These are phyloP conservation scores for Astrocystis sublimbata DNA, from an alignment of 495 filamentous ascomycete genomes.

Conservation along the genomic window DNA sequence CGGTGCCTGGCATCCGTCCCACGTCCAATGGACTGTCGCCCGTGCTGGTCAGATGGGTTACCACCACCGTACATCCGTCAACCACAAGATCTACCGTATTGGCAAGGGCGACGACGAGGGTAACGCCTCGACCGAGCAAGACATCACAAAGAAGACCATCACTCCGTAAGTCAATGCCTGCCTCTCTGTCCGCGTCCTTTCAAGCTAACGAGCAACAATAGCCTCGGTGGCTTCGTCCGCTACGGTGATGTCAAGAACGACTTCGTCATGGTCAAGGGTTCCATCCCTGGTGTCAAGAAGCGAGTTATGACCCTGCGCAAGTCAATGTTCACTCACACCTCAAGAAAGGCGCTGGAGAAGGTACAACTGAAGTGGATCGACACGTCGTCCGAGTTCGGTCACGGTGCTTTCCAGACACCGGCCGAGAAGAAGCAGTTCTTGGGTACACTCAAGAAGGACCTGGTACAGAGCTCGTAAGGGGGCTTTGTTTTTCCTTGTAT, in stretches of 20 bases:
- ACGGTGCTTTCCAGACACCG: constrained; percentile 98
- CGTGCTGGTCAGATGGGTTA: constrained; percentile 99
- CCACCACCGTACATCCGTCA: constrained; percentile 99
- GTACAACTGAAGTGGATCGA: constrained; percentile 99
- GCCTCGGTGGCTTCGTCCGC: constrained; percentile 97
- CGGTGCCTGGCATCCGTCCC: constrained; percentile 99
- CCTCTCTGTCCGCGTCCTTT: not conserved
- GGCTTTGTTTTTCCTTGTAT: constrained; percentile 51
- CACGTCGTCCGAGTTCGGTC: constrained; percentile 99
- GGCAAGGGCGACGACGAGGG: constrained; percentile 84
- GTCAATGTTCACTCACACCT: constrained; percentile 98
- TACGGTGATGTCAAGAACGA: constrained; percentile 99
- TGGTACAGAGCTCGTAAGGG: constrained; percentile 67
- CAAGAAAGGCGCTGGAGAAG: constrained; percentile 93
- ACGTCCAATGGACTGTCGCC: constrained; percentile 99
- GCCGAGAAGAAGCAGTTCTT: constrained; percentile 94
- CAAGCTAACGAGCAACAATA: constrained; percentile 45
- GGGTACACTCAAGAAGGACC: constrained; percentile 99
- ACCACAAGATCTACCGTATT: constrained; percentile 99
- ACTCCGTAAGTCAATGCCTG: constrained; percentile 83
- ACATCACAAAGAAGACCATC: constrained; percentile 98
- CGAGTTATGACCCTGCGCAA: constrained; percentile 98
- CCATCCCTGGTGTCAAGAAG: constrained; percentile 98
- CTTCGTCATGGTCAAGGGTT: constrained; percentile 97
- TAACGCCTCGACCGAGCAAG: constrained; percentile 93